Conservation (phyloP, 768 basidiomycete genomes). For the Suillus subluteus region DNA sequence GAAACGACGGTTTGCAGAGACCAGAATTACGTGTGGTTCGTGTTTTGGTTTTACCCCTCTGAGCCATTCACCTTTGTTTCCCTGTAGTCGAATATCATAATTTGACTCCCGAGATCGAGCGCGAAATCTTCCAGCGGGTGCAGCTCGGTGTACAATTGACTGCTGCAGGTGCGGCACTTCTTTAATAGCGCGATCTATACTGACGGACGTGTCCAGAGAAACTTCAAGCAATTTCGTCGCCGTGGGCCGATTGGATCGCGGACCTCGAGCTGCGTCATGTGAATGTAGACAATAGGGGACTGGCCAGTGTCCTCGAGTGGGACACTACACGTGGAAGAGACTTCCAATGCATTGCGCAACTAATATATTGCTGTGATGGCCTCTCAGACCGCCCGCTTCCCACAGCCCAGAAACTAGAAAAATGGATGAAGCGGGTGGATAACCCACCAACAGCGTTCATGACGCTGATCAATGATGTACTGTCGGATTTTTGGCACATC, state of each 20-base stretch:
- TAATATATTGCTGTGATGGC: slow-evolving; percentile 68
- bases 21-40: slow-evolving; percentile 72
- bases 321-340: slow-evolving; percentile 73
- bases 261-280: slow-evolving; percentile 62
- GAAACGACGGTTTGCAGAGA: slow-evolving; percentile 55
- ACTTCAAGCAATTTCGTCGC: slow-evolving; percentile 75
- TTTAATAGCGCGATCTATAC: neutral
- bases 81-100: slow-evolving; percentile 66
- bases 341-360: slow-evolving; percentile 73
- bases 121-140: slow-evolving; percentile 83
- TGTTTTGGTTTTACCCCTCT: slow-evolving; percentile 10
- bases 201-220: slow-evolving; percentile 56
- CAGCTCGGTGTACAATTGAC: slow-evolving; percentile 79
- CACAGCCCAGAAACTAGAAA: slow-evolving; percentile 59
- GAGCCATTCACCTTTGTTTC: neutral
- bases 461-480: slow-evolving; percentile 51
- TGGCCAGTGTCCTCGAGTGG: slow-evolving; percentile 59
- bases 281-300: slow-evolving; percentile 53
- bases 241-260: slow-evolving; percentile 69
- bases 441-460: slow-evolving; percentile 54
- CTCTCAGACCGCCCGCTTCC: slow-evolving; percentile 51
- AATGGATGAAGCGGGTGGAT: slow-evolving; percentile 38
- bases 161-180: slow-evolving; percentile 55
- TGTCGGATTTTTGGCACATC: slow-evolving; percentile 58
- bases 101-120: slow-evolving; percentile 59